Evolutionary conservation across 768 basidiomycete species (phyloP).

Genomic region (Rhizopogon sp.): DNA sequence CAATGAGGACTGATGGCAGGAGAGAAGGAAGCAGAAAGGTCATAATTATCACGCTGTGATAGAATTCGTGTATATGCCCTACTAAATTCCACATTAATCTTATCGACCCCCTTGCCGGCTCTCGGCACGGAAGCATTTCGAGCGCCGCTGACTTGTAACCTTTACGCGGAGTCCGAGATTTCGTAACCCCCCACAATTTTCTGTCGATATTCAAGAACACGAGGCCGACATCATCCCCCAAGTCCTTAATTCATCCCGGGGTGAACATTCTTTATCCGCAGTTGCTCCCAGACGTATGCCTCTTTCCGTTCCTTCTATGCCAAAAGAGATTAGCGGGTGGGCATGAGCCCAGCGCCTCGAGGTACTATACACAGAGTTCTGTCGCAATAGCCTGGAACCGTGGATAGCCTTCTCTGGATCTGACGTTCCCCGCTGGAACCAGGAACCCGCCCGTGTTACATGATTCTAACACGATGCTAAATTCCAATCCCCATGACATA

Average conservation of each 20-base stretch:
- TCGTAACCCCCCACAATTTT: neutral
- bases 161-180: neutral
- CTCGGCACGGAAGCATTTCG: neutral
- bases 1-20: constrained; percentile 31
- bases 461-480: neutral
- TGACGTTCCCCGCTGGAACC: neutral
- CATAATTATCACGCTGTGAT: constrained; percentile 12
- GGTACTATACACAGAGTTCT: neutral
- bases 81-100: constrained; percentile 1
- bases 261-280: neutral
- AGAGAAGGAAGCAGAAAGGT: constrained; percentile 12
- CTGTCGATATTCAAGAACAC: neutral
- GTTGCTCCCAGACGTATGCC: neutral
- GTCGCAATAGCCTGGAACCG: neutral
- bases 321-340: neutral
- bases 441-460: neutral
- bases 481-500: neutral
- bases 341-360: too few relatives aligned
- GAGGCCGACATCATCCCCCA: neutral
- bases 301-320: neutral
- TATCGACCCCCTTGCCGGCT: neutral
- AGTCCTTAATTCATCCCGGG: neutral
- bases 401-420: neutral
- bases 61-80: neutral
- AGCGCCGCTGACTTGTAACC: neutral